Base-by-base conservation (phyloP, 306 rosid species). In the Prinsepia uniflora region DNA sequence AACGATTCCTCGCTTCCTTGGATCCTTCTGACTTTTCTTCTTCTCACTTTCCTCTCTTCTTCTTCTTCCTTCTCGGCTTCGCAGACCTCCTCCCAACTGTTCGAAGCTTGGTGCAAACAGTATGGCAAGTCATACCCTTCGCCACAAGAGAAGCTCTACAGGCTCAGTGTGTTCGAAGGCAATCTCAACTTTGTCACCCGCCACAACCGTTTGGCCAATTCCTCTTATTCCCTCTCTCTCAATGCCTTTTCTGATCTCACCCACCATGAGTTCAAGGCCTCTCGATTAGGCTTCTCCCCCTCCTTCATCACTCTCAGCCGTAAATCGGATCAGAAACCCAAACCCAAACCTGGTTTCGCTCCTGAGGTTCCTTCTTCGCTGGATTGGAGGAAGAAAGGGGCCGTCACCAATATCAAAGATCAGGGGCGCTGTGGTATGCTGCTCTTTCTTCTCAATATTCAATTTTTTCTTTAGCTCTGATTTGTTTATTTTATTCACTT, bases 221-320 rank as follows among this genome's bases (percentile, higher is more conserved):
- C 88, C 6, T 75, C 78, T 70, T 87, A 78, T 55, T 75, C 86
- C 45, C 96, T 90, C 41, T 88, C 92, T 44, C 88, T 93, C 59
- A 93, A 93, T 81, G 84, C 89, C 44, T 88, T 85, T 40, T 90
- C 98, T 15, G 97, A 90, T 88, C 94, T 93, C 67, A 83, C 92
- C 24, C 88, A 86, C 83, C 88, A 80, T 40, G 97, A 93, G 81
- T 93, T 93, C 85, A 88, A 80, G 78, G 70, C 82, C 83, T 80
- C 90, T 79, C 98, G 90, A 40, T 83, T 90, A 44, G 94, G 97
- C 15, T 71, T 88, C 13, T 79, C 93, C 20, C 70, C 90, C 42
- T 56, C 84, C 11, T 63, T 83, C 56, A 79, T 75, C 49, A 62
- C 67, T 57, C 72, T 84, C 62, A 53, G 58, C 53, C 74, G 42